Evolutionary conservation across 1,284 basidiomycete species (phyloP), one percentile per base, ranked within the genome.

Genomic region (Heterobasidion occidentale): DNA sequence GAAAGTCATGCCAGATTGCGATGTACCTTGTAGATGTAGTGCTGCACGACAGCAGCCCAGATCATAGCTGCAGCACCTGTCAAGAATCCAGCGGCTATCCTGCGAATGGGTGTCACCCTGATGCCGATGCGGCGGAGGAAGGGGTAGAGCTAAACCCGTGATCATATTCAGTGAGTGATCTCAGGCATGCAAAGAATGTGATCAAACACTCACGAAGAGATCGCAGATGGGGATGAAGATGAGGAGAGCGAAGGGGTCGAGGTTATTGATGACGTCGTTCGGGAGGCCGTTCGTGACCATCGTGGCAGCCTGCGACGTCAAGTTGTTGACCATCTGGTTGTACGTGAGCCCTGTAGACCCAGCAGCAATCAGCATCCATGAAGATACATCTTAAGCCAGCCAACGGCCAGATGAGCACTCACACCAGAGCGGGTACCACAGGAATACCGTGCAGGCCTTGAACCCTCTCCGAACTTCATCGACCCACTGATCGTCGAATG

Each of bases 401-500:
- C 54, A 56, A 55, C 20, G 9, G 36, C 36, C 9, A 52, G 46
- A 38, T 20, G 19, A 47, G 42, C 38, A 44, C 82, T 48, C 59
- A 87, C 86, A 88, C 65, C 81, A 89, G 44, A 89, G 71, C 0
- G 88, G 88, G 71, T 68, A 90, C 80, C 87, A 92, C 49, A 78
- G 67, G 72, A 95, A 94, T 56, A 95, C 91, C 46, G 74, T 70
- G 71, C 92, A 95, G 9, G 93, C 93, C 69, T 90, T 91, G 71
- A 93, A 71, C 2, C 89, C 91, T 64, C 91, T 81, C 56, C 78
- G 77, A 53, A 94, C 83, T 67, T 95, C 92, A 55, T 92, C 89
- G 14, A 95, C 90, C 83, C 86, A 92, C 45, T 76, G 66, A 64
- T 90, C 88, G 63, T 91, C 86, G 66, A 81, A 88, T 4, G 72